Evolutionary conservation across 805 yeast species (phyloP).

Genomic region (Pichia nakasei): DNA sequence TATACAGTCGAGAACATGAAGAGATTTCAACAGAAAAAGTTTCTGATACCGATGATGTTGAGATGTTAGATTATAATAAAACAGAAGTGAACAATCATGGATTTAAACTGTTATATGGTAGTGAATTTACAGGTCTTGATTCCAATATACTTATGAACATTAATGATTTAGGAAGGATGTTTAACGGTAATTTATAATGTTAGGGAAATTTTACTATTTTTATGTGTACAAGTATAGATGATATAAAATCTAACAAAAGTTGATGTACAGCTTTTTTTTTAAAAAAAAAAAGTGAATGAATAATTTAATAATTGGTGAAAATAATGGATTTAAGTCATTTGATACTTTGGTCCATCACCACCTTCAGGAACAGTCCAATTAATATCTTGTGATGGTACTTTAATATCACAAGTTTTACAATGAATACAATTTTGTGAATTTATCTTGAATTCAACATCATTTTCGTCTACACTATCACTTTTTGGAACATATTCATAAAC

Average conservation of each 20-base stretch:
- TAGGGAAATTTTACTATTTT: not conserved
- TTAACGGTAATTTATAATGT: constrained; percentile 13
- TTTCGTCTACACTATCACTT: constrained; percentile 35
- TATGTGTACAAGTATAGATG: not conserved
- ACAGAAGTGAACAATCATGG: too few species aligned
- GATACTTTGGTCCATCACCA: constrained; percentile 96
- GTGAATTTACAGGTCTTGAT: constrained; percentile 18
- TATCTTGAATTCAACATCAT: constrained; percentile 80
- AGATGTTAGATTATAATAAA: not conserved
- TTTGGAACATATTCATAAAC: constrained; percentile 78
- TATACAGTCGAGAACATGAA: constrained; percentile 13
- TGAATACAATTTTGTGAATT: constrained; percentile 97
- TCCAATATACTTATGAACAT: constrained; percentile 13
- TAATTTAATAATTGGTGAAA: not conserved
- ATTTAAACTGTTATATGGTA: constrained; percentile 20
- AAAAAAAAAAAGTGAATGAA: not conserved
- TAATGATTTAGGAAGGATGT: constrained; percentile 21
- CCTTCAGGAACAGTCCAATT: constrained; percentile 98
- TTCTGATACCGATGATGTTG: not conserved
- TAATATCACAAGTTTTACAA: constrained; percentile 97
- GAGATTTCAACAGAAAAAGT: too few species aligned
- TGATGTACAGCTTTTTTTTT: too few species aligned
- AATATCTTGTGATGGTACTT: constrained; percentile 90
- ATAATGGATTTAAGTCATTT: constrained; percentile 42
- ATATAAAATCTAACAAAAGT: not conserved